Conservation (phyloP, 805 yeast genomes). For the Debaryomyces hansenii region DNA sequence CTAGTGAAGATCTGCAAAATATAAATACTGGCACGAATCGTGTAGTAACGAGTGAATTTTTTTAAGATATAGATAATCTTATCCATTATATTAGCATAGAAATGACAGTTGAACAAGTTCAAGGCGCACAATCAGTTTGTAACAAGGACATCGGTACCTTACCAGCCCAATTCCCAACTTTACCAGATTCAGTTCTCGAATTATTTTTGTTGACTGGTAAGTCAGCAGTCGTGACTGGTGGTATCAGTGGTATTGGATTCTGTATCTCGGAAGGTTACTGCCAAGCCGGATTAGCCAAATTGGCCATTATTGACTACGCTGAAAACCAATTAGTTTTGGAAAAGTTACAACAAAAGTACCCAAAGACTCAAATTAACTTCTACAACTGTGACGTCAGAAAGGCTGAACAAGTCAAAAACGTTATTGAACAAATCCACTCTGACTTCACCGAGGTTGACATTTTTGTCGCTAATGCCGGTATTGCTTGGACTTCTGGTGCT, state of each 20-base stretch:
- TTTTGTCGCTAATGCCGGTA: conserved; percentile 49
- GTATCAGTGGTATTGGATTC: conserved; percentile 39
- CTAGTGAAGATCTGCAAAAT: too few species aligned
- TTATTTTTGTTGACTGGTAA: conserved; percentile 31
- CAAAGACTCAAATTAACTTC: conserved; percentile 31
- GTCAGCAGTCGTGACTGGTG: conserved; percentile 38
- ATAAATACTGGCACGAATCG: too few species aligned
- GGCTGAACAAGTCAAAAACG: conserved; percentile 34
- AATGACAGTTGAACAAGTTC: conserved; percentile 25
- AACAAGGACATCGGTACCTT: conserved; percentile 39
- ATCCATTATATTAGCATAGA: not conserved
- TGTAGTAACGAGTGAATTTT: too few species aligned
- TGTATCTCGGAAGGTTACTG: conserved; percentile 37
- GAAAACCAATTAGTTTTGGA: conserved; percentile 26
- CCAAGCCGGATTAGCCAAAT: conserved; percentile 35
- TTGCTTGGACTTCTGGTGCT: conserved; percentile 47
- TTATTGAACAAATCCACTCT: conserved; percentile 27
- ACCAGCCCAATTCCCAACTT: conserved; percentile 35
- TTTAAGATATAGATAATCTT: too few species aligned
- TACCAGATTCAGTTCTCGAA: conserved; percentile 26
- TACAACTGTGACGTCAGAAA: conserved; percentile 41
- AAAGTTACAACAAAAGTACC: conserved; percentile 27
- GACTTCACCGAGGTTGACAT: conserved; percentile 41
- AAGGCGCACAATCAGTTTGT: conserved; percentile 20
- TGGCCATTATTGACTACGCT: conserved; percentile 43